Evolutionary conservation across 2,329 filamentous ascomycete species (phyloP), one percentile per base, ranked within the genome.

Genomic region (Penicillium sclerotigenum): DNA sequence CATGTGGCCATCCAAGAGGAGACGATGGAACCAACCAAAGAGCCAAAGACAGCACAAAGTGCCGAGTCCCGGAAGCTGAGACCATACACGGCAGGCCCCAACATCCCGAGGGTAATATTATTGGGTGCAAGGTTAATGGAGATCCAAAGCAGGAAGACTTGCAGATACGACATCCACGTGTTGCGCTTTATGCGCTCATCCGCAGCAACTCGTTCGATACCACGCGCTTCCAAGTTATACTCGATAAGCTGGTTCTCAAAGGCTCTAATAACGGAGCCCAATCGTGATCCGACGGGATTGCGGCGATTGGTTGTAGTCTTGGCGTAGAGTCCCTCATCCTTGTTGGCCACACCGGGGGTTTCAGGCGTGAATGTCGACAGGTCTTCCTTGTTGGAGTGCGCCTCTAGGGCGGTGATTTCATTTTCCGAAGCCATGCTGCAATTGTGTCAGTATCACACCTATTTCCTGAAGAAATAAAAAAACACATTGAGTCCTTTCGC

Each of bases 31-130:
- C 85, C 85, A 2, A 83, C 66, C 3, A 86, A 65, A 31, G 77
- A 77, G 5, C 84, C 85, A 61, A 86, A 81, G 2, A 85, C 79
- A 46, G 80, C 81, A 61, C 81, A 81, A 3, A 86, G 67, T 7
- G 79, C 76, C 42, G 81, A 77, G 63, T 87, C 84, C 14, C 76
- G 61, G 60, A 87, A 87, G 20, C 81, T 80, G 6, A 87, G 73
- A 4, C 77, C 77, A 68, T 82, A 87, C 1, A 85, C 77, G 2
- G 79, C 77, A 1, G 83, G 82, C 0, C 84, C 84, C 18, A 87
- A 76, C 79, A 86, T 84, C 0, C 83, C 84, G n/a, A 87, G 74
- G 0, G 83, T 85, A 42, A 87, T 80, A 60, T 87, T 86, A 70
- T 86, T 85, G 26, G 84, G 81, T 2, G 82, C 81, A 10, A 86